Conservation (phyloP, 164 flowering plant genomes). For the Tinospora cordifolia region DNA sequence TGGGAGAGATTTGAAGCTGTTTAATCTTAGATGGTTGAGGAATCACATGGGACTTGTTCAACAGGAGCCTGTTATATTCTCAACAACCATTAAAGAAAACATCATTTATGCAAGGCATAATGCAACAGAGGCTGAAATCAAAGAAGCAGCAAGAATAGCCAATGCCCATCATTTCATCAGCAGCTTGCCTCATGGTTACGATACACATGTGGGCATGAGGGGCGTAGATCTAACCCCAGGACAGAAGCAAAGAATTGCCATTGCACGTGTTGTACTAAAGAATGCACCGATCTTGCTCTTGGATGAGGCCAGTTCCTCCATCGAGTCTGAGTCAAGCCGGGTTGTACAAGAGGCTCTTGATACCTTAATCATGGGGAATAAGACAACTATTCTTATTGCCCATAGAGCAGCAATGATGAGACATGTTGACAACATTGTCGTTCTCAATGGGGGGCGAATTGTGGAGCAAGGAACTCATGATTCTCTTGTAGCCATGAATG, state of each 20-base stretch:
- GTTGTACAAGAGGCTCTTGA: conserved; percentile 98
- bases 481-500: conserved; percentile 64
- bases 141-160: conserved; percentile 97
- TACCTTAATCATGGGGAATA: conserved; percentile 93
- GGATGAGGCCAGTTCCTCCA: conserved; percentile 93
- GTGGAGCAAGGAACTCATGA: conserved; percentile 96
- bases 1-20: conserved; percentile 74
- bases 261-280: conserved; percentile 90
- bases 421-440: conserved; percentile 97
- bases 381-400: conserved; percentile 88
- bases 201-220: conserved; percentile 95
- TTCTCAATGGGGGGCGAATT: conserved; percentile 85
- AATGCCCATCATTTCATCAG: conserved; percentile 98
- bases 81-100: conserved; percentile 88
- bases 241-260: conserved; percentile 95
- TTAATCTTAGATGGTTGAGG: conserved; percentile 88
- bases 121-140: conserved; percentile 92
- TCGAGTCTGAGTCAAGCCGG: conserved; percentile 96
- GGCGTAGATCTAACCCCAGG: conserved; percentile 95
- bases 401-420: conserved; percentile 97
- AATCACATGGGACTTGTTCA: conserved; percentile 86
- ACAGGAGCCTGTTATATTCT: conserved; percentile 92
- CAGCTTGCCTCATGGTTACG: conserved; percentile 93
- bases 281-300: conserved; percentile 87
- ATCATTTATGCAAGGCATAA: conserved; percentile 95